phyloP scores from a whole-genome alignment of 306 rosid species.

The Glycine soja region DNA sequence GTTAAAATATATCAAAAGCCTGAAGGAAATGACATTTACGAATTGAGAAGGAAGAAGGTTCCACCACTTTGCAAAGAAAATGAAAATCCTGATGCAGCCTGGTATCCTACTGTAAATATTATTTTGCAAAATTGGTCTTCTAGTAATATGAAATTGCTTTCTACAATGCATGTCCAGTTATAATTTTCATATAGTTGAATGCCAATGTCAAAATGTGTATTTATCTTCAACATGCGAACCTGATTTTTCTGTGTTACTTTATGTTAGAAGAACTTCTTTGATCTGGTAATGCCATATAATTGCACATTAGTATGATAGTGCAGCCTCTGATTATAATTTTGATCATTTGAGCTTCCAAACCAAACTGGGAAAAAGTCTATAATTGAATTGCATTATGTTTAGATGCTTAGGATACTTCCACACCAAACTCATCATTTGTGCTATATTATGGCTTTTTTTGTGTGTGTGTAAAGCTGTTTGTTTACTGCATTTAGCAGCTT shows the following conservation, averaged over 20 bases:
- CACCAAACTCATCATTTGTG: neutral
- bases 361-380: neutral
- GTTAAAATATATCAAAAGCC: slow-evolving; percentile 94
- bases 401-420: neutral
- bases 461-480: slow-evolving; percentile 24
- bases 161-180: neutral
- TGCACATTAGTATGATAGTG: neutral
- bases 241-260: slow-evolving; percentile 17
- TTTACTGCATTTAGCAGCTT: slow-evolving; percentile 29
- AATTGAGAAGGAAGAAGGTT: slow-evolving; percentile 80
- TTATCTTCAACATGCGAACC: slow-evolving; percentile 20
- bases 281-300: slow-evolving; percentile 9
- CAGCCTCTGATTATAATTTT: neutral
- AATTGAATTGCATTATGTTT: slow-evolving; percentile 12
- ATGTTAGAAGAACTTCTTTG: neutral
- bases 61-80: slow-evolving; percentile 90
- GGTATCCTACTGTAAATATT: slow-evolving; percentile 61
- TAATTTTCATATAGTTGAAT: neutral
- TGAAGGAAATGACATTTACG: slow-evolving; percentile 80
- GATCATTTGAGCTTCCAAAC: slow-evolving; percentile 22
- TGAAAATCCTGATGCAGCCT: slow-evolving; percentile 93
- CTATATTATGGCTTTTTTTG: neutral
- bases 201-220: neutral
- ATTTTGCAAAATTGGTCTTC: slow-evolving; percentile 37
- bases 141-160: neutral